A percentile compares a stretch with the other conserved stretches of the same genome.
These are phyloP conservation scores for Alternaria gansuensis DNA, from an alignment of 2,329 filamentous ascomycete genomes.

Conservation along the genomic window DNA sequence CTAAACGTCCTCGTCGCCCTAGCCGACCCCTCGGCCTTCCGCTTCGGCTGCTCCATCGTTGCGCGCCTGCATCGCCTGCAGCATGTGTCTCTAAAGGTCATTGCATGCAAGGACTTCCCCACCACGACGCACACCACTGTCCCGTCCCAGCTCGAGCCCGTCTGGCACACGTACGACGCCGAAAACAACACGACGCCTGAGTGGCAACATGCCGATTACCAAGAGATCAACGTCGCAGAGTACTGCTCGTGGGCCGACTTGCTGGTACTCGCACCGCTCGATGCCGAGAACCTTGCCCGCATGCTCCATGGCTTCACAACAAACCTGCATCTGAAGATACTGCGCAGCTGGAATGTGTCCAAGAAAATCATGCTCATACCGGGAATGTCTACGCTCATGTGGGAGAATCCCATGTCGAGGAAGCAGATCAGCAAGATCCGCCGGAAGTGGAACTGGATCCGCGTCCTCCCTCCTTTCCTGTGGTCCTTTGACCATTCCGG, in stretches of 20 bases:
- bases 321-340: slow-evolving; percentile 79
- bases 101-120: slow-evolving; percentile 43
- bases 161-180: slow-evolving; percentile 44
- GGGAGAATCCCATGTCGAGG: slow-evolving; percentile 88
- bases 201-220: slow-evolving; percentile 39
- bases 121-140: slow-evolving; percentile 33
- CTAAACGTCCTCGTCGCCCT: slow-evolving; percentile 68
- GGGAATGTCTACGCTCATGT: slow-evolving; percentile 88
- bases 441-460: slow-evolving; percentile 86
- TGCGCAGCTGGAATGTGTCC: slow-evolving; percentile 85
- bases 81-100: slow-evolving; percentile 61
- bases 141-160: slow-evolving; percentile 39
- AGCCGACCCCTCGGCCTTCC: slow-evolving; percentile 70
- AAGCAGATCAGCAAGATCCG: slow-evolving; percentile 85
- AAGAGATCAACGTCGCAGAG: slow-evolving; percentile 66
- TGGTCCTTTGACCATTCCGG: slow-evolving; percentile 75
- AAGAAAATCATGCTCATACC: slow-evolving; percentile 87
- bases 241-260: slow-evolving; percentile 90
- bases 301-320: slow-evolving; percentile 88
- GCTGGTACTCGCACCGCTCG: slow-evolving; percentile 82
- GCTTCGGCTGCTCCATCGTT: slow-evolving; percentile 71
- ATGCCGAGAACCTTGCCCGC: slow-evolving; percentile 83
- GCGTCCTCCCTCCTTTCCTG: slow-evolving; percentile 79
- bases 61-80: slow-evolving; percentile 74
- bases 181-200: slow-evolving; percentile 30